Evolutionary conservation across 176 grass and related monocot genomes (phyloP), one percentile per base, ranked within the genome.

Genomic region (Elaeis guineensis): DNA sequence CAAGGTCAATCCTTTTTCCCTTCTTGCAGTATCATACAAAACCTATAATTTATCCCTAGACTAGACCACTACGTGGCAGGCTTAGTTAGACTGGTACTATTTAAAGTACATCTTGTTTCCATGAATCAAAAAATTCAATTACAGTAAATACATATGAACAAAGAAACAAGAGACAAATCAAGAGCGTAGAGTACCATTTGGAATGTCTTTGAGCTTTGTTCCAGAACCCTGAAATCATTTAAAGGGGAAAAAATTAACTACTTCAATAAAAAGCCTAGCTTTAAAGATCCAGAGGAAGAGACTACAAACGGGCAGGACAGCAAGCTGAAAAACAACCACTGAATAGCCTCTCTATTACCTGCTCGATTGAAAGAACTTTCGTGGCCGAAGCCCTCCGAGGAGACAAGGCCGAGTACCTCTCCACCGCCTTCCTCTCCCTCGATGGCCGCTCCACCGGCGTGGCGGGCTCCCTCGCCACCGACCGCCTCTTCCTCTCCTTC

Each of bases 191-290:
- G 50, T 83, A 98, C 94, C 84, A 58, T 98, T 98, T 4, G 94
- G 94, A 24, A 98, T 98, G 23, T 98, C 94, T 62, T 86, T 89
- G 18, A 98, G 82, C 77, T 79, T 98, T 21, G 82, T 83, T 73
- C 94, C 93, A 74, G 94, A 83, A 72, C 94, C 94, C 94, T 98
- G 18, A 79, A 67, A 30, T 65, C 9, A 72, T 4, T 7, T 69
- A 67, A 21, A 30, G 28, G 4, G 14, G 0, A 1, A 57, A 57
- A 75, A 59, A 17, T 26, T 1, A 50, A 25, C 24, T 72, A 17
- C 62, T 30, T 17, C 17, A 15, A 61, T 11, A 6, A 39, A 48
- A 30, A 62, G 0, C n/a, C 59, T 3, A 20, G 6, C 15, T 35
- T 49, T 19, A 39, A 30, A 62, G 17, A 15, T 12, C 61, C 48